Conservation (phyloP, 2,329 filamentous ascomycete species). For the Scopulariopsis brevicaulis region DNA sequence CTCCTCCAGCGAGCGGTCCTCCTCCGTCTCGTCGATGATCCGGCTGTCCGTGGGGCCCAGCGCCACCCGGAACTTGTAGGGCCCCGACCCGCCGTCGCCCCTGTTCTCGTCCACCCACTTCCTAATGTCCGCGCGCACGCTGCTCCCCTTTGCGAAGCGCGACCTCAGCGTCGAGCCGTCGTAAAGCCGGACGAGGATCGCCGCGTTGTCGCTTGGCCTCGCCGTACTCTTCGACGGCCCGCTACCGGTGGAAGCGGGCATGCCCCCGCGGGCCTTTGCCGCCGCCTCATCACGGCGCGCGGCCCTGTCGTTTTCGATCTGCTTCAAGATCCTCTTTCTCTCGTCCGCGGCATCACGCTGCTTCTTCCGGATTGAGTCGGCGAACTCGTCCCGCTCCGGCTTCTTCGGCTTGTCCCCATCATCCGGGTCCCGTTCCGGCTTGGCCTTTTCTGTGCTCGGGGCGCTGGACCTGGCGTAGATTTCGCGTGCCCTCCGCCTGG, state of each 20-base stretch:
- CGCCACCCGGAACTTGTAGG: constrained; percentile 78
- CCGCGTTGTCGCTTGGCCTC: constrained; percentile 22
- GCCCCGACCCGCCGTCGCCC: constrained; percentile 37
- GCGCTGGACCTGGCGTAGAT: constrained; percentile 15
- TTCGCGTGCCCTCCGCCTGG: constrained; percentile 31
- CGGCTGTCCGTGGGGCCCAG: constrained; percentile 67
- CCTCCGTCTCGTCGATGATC: constrained; percentile 64
- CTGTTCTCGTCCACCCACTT: constrained; percentile 62
- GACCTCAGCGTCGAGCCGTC: constrained; percentile 72
- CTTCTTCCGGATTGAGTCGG: constrained; percentile 46
- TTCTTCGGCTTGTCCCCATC: constrained; percentile 10
- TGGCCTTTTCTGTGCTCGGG: constrained; percentile 21
- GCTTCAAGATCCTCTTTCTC: constrained; percentile 57
- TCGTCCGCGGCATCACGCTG: constrained; percentile 58
- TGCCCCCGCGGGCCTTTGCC: constrained; percentile 23
- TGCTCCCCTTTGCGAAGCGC: constrained; percentile 54
- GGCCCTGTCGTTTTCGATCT: constrained; percentile 66
- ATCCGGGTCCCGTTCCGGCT: constrained; percentile 18
- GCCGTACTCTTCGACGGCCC: constrained; percentile 20
- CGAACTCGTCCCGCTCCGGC: constrained; percentile 27
- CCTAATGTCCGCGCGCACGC: constrained; percentile 55
- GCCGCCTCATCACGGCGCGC: constrained; percentile 46
- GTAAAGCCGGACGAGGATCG: constrained; percentile 70
- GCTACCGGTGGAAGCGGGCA: constrained; percentile 16
- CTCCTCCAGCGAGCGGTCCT: constrained; percentile 53